A percentile compares a stretch with the other conserved stretches of the same genome.
Conservation (phyloP, 1,284 basidiomycete genomes). For the Anthracocystis walkeri region DNA sequence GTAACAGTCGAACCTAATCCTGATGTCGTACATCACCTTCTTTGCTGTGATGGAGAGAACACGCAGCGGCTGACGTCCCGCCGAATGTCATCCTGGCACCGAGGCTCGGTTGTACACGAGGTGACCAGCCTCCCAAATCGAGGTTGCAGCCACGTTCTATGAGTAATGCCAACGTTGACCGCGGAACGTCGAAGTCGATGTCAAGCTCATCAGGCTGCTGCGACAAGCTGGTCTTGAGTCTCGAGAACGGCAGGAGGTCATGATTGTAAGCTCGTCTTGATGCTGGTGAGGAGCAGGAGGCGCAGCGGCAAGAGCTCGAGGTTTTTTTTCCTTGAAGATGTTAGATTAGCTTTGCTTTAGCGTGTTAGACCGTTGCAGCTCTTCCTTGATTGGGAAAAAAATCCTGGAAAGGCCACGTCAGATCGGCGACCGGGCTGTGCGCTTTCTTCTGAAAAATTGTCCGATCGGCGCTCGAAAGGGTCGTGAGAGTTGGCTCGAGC, state of each 20-base stretch:
- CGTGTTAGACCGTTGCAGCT: background rate
- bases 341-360: background rate
- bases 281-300: background rate
- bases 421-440: constrained; percentile 18
- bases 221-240: too few relatives aligned
- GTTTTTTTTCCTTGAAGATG: background rate
- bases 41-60: background rate
- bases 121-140: background rate
- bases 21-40: background rate
- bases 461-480: constrained; percentile 14
- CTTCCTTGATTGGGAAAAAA: too few relatives aligned
- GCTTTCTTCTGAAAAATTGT: constrained; percentile 11
- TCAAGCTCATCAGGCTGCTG: background rate
- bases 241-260: too few relatives aligned
- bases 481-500: constrained; percentile 13
- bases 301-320: background rate
- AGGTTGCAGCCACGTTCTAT: background rate
- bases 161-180: background rate
- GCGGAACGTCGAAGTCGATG: background rate
- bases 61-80: constrained; percentile 1
- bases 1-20: background rate
- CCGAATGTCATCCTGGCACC: background rate
- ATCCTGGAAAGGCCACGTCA: constrained; percentile 35
- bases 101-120: background rate
- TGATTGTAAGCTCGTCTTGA: background rate